phyloP scores from a whole-genome alignment of 2,329 filamentous ascomycete species.

The Cercospora sesami region DNA sequence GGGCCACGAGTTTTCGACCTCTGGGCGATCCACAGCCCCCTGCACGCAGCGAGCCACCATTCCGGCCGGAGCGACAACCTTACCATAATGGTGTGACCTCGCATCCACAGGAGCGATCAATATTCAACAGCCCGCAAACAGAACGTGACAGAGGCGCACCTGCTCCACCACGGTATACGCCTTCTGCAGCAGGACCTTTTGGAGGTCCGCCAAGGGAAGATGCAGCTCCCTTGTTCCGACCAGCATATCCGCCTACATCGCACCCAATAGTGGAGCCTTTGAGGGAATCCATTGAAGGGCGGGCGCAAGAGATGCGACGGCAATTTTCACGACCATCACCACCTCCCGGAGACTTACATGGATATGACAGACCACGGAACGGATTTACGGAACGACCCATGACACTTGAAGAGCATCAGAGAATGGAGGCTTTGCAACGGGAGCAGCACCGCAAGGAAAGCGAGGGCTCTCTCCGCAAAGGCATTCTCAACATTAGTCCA shows the following conservation, averaged over 20 bases:
- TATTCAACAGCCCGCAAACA: conserved; percentile 34
- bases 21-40: conserved; percentile 29
- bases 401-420: conserved; percentile 39
- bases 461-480: conserved; percentile 52
- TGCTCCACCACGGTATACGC: conserved; percentile 26
- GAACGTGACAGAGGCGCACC: conserved; percentile 30
- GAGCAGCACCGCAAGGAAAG: conserved; percentile 47
- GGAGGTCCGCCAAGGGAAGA: conserved; percentile 37
- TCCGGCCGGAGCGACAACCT: conserved; percentile 28
- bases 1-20: conserved; percentile 31
- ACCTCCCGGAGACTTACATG: conserved; percentile 26
- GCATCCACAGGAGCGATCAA: conserved; percentile 30
- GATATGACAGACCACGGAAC: conserved; percentile 29
- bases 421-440: conserved; percentile 53
- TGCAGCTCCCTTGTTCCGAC: conserved; percentile 34
- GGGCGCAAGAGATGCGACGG: conserved; percentile 31
- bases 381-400: conserved; percentile 42
- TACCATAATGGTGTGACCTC: conserved; percentile 33
- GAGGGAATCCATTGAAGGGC: conserved; percentile 37
- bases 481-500: conserved; percentile 68
- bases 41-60: conserved; percentile 24
- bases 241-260: conserved; percentile 31
- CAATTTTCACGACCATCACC: conserved; percentile 35
- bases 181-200: conserved; percentile 25
- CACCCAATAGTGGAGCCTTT: conserved; percentile 31